These are phyloP conservation scores for Nicotiana otophora DNA, from an alignment of 257 asterid genomes.

Conservation along the genomic window DNA sequence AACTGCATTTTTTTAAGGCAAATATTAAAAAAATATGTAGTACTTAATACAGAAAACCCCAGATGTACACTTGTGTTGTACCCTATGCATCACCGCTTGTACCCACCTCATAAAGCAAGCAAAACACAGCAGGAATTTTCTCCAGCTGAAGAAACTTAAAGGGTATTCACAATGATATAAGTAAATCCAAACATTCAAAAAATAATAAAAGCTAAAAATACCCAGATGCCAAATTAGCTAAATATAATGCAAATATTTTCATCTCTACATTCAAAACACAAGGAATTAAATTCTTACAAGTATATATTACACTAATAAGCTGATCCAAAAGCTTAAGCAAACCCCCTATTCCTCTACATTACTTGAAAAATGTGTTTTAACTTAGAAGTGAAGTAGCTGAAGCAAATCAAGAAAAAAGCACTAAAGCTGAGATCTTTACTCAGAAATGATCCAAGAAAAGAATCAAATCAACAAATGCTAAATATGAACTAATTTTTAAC, in stretches of 20 bases:
- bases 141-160: conserved; percentile 4
- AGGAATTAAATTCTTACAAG: neutral
- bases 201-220: neutral
- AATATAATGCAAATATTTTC: neutral
- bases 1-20: neutral
- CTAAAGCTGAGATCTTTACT: conserved; percentile 37
- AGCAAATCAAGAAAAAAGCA: neutral
- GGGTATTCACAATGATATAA: conserved; percentile 4
- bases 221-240: conserved; percentile 4
- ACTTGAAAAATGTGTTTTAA: neutral
- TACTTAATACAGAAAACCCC: neutral
- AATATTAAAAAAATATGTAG: neutral
- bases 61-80: conserved; percentile 3
- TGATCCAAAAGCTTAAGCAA: conserved; percentile 12
- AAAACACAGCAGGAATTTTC: conserved; percentile 2
- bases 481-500: neutral
- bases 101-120: neutral
- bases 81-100: neutral
- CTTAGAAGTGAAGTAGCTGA: conserved; percentile 16
- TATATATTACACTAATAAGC: neutral
- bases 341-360: neutral
- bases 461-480: conserved; percentile 16
- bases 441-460: conserved; percentile 35
- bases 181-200: neutral
- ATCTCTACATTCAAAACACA: neutral